Evolutionary conservation across 2,329 filamentous ascomycete genomes (phyloP), one percentile per base, ranked within the genome.

Genomic region (Achaetomium macrosporum): DNA sequence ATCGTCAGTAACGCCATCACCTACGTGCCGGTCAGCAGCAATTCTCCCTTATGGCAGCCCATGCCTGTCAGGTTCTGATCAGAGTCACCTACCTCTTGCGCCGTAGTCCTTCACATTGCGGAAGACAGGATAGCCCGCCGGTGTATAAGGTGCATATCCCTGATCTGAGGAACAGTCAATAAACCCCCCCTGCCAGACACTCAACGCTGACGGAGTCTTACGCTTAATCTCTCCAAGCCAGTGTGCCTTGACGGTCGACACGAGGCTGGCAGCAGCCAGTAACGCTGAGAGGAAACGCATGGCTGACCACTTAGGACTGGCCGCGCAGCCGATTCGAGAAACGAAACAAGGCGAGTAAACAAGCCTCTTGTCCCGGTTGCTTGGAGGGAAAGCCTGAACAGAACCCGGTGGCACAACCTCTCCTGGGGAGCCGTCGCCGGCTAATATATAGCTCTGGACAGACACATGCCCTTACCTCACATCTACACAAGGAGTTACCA

Each of bases 31-130:
- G 25, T 57, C 35, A 54, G 29, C n/a, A 13, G 10, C 19, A n/a
- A 16, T 5, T 20, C 46, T 44, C 15, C 17, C 20, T 19, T 15
- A 29, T 10, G 2, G 9, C 16, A 11, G 19, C 12, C 2, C 39
- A 3, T 12, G 12, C 20, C n/a, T 5, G 17, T 9, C 12, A 25
- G 12, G 16, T 1, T 15, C 10, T 13, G 13, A 5, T 13, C 8
- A 37, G 10, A 43, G 11, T 16, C n/a, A 59, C 65, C 9, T 45
- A 69, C 71, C 73, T 55, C 61, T 69, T 45, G 73, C 73, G 42
- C 74, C 74, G 54, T 72, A 76, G 64, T 74, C 73, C 60, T 66
- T 73, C 19, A 76, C 74, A 54, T 76, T 76, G 42, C 74, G 71
- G 56, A 75, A 76, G 5, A 76, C 71, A n/a, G 66, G 63, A 50